Percentiles rank a stretch among this genome's conserved stretches.
Evolutionary conservation across 1,284 basidiomycete genomes (phyloP).

Genomic region (Moesziomyces antarcticus): DNA sequence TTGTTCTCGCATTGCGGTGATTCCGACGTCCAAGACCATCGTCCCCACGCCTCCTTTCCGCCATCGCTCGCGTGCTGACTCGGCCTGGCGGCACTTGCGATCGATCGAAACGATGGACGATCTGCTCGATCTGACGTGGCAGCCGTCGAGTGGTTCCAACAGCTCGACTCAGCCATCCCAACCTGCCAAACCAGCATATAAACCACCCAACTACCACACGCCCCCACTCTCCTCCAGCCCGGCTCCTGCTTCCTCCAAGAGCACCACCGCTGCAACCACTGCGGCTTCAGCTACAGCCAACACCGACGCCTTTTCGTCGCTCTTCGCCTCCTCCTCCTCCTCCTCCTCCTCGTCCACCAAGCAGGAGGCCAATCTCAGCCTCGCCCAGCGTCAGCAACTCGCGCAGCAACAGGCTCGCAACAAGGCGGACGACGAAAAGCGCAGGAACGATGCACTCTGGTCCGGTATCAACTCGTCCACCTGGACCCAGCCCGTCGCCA

Average conservation of each 20-base stretch:
- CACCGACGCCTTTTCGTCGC: constrained; percentile 58
- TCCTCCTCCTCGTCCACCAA: constrained; percentile 22
- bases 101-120: constrained; percentile 61
- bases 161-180: constrained; percentile 6
- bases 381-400: constrained; percentile 37
- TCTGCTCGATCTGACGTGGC: constrained; percentile 63
- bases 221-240: constrained; percentile 4
- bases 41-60: no score
- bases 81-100: not conserved
- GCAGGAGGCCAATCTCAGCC: constrained; percentile 25
- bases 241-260: constrained; percentile 2
- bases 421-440: constrained; percentile 21
- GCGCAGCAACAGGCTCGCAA: constrained; percentile 22
- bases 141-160: constrained; percentile 20
- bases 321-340: constrained; percentile 45
- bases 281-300: constrained; percentile 6
- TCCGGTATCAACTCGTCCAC: constrained; percentile 30
- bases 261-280: not conserved
- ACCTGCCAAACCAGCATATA: constrained; percentile 10
- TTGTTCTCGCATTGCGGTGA: no score
- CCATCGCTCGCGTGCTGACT: no score
- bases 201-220: constrained; percentile 36
- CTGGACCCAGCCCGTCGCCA: not conserved
- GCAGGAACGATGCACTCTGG: constrained; percentile 41
- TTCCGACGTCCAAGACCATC: no score